A percentile compares a stretch with the other conserved stretches of the same genome.
These are phyloP conservation scores for Mucor velutinosus DNA, from an alignment of 371 early-diverging fungal genomes.

Conservation along the genomic window DNA sequence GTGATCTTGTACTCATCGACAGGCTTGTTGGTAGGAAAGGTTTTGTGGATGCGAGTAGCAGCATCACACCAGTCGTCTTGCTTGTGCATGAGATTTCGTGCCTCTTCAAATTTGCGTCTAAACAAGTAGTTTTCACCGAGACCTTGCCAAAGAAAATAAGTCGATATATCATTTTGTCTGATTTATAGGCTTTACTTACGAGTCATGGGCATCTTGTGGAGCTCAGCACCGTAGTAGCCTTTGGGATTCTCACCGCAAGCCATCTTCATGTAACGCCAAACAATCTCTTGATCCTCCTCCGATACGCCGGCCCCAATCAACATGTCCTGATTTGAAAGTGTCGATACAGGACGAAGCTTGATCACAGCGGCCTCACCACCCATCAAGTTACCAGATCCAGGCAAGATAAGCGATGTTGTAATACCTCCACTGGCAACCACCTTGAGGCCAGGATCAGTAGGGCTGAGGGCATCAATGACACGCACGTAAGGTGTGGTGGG, in stretches of 20 bases:
- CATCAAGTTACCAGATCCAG: conserved; percentile 80
- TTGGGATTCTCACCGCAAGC: conserved; percentile 89
- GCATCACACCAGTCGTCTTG: conserved; percentile 87
- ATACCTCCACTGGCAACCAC: conserved; percentile 79
- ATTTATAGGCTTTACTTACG: conserved; percentile 26
- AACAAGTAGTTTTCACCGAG: conserved; percentile 76
- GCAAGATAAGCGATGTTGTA: conserved; percentile 75
- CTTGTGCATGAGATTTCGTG: conserved; percentile 47
- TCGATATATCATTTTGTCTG: background rate
- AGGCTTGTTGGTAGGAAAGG: conserved; percentile 14
- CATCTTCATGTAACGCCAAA: conserved; percentile 86
- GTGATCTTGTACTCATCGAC: conserved; percentile 22
- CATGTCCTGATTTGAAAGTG: conserved; percentile 70
- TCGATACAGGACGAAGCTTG: conserved; percentile 63
- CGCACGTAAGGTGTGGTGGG: conserved; percentile 70
- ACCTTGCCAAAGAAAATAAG: conserved; percentile 33
- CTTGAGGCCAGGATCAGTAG: conserved; percentile 69
- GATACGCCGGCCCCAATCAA: conserved; percentile 58
- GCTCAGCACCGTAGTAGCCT: conserved; percentile 39
- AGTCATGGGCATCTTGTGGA: conserved; percentile 40
- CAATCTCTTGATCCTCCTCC: conserved; percentile 46
- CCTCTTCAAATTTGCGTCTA: conserved; percentile 66
- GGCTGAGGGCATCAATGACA: conserved; percentile 64
- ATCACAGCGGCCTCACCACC: conserved; percentile 81
- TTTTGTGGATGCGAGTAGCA: conserved; percentile 41